Evolutionary conservation across 331 rosid species (phyloP).

Genomic region (Prunus yedoensis): DNA sequence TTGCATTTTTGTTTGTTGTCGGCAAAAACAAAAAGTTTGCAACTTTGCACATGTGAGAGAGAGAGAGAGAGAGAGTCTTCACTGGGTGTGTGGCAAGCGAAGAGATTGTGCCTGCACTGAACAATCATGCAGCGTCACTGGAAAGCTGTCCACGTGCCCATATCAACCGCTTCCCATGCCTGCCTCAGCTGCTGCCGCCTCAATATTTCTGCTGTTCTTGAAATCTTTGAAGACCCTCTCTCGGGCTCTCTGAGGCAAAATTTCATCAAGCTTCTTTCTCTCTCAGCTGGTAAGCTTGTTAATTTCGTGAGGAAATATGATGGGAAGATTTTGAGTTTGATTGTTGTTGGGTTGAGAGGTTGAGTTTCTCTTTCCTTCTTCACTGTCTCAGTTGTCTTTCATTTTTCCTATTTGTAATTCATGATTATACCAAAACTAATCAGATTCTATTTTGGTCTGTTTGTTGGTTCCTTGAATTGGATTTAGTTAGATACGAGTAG

Average conservation of each 20-base stretch:
- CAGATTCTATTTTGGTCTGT: no score
- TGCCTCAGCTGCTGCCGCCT: no score
- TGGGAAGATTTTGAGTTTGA: not conserved
- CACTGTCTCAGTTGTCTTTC: no score
- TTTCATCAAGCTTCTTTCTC: not conserved
- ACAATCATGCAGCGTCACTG: conserved; percentile 1
- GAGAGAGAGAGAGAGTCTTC: no score
- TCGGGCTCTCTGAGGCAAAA: not conserved
- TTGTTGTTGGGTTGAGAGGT: not conserved
- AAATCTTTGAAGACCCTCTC: not conserved
- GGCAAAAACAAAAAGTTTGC: not conserved
- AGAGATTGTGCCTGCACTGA: not conserved
- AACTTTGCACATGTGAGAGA: not conserved
- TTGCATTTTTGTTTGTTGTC: not conserved
- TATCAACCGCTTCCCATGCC: not conserved
- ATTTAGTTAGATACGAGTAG: not conserved
- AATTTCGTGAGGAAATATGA: not conserved
- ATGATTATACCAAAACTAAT: not conserved
- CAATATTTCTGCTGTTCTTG: not conserved
- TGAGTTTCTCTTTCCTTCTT: not conserved
- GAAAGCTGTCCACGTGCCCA: conserved; percentile 3
- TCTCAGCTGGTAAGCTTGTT: not conserved
- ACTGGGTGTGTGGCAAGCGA: not conserved
- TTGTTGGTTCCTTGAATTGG: not conserved
- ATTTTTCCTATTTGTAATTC: not conserved